Percentiles rank a stretch among this genome's conserved stretches.
Conservation (phyloP, 2,329 filamentous ascomycete species). For the Aspergillus cejpii region DNA sequence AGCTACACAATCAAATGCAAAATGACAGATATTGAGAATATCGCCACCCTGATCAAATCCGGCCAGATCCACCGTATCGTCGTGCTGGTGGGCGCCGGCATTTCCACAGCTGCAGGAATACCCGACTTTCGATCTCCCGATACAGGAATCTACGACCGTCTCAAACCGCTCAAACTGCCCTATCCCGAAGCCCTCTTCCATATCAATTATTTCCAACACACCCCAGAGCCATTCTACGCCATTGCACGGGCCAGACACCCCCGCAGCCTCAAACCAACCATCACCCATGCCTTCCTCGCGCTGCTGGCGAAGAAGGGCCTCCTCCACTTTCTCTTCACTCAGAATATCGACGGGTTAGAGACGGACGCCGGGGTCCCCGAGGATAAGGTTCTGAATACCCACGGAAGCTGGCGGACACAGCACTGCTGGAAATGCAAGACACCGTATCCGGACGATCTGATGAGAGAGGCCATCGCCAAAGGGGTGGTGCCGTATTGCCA, state of each 20-base stretch:
- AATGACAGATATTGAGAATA: slow-evolving; percentile 7
- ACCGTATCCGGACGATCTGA: slow-evolving; percentile 59
- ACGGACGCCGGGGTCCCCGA: slow-evolving; percentile 68
- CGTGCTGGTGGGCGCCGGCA: slow-evolving; percentile 62
- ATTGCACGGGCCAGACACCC: slow-evolving; percentile 81
- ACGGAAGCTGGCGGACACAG: slow-evolving; percentile 79
- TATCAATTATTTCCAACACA: slow-evolving; percentile 68
- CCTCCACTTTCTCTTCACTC: slow-evolving; percentile 76
- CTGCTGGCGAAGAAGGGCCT: slow-evolving; percentile 66
- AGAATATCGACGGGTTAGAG: slow-evolving; percentile 89
- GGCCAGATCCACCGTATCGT: slow-evolving; percentile 15
- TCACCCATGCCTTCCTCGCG: slow-evolving; percentile 74
- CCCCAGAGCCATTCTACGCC: slow-evolving; percentile 77
- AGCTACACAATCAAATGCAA: too few species aligned
- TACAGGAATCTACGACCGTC: slow-evolving; percentile 79
- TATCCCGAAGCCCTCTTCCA: slow-evolving; percentile 84
- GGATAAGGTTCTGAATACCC: slow-evolving; percentile 71
- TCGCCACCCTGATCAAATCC: slow-evolving; percentile 14
- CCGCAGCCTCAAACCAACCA: slow-evolving; percentile 71
- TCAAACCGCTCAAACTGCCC: slow-evolving; percentile 69
- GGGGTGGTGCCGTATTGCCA: slow-evolving; percentile 62
- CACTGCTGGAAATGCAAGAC: slow-evolving; percentile 72
- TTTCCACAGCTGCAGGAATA: slow-evolving; percentile 53
- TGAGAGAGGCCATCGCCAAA: slow-evolving; percentile 59
- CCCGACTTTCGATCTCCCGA: slow-evolving; percentile 83